Conservation (phyloP, 1,139 yeast genomes). For the Suhomyces maxii region DNA sequence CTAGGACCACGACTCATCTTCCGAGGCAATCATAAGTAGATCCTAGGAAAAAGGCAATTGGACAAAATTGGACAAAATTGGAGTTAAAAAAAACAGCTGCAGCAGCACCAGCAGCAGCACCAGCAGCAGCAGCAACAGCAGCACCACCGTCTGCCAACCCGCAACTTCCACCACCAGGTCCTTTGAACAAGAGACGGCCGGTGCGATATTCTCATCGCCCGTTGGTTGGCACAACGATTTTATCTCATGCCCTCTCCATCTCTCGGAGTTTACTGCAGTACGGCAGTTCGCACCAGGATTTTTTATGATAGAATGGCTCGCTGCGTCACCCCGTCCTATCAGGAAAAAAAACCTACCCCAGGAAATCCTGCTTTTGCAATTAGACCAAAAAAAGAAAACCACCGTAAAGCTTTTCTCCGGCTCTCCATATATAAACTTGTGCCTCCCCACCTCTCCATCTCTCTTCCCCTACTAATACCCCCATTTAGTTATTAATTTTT, state of each 20-base stretch:
- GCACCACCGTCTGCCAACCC: no score
- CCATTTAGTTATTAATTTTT: no score
- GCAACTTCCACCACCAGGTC: no score
- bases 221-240: neutral
- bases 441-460: neutral
- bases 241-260: neutral
- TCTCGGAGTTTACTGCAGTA: neutral
- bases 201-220: no score
- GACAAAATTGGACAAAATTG: neutral
- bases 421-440: slow-evolving; percentile 1
- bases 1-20: slow-evolving; percentile 10
- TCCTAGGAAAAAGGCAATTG: neutral
- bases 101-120: no score
- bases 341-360: slow-evolving; percentile 6
- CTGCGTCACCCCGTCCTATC: neutral
- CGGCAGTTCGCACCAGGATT: neutral
- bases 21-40: slow-evolving; percentile 7
- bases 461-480: no score
- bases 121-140: no score
- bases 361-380: slow-evolving; percentile 7
- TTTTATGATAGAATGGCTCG: no score
- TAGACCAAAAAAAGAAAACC: slow-evolving; percentile 5
- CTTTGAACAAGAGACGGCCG: no score
- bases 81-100: no score
- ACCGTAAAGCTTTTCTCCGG: neutral